A percentile compares a stretch with the other conserved stretches of the same genome.
Evolutionary conservation across 495 filamentous ascomycete species (phyloP).

Genomic region (Bathelium albidoporum): DNA sequence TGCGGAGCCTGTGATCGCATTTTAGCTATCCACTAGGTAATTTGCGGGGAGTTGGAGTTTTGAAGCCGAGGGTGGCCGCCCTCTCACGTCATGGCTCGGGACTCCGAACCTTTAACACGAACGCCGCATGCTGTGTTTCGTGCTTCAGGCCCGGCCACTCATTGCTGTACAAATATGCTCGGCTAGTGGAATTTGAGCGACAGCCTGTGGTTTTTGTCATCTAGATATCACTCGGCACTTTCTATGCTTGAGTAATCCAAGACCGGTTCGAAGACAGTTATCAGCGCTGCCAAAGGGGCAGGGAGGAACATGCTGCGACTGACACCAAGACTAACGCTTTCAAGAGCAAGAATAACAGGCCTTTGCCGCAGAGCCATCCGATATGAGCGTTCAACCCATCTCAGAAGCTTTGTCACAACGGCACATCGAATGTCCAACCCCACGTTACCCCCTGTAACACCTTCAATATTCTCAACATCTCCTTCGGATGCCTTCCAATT

Average conservation of each 20-base stretch:
- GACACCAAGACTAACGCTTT: not conserved
- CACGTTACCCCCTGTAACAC: constrained; percentile 33
- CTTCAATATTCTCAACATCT: constrained; percentile 46
- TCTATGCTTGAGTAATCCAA: too few species aligned
- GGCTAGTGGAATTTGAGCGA: too few species aligned
- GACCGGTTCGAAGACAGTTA: too few species aligned
- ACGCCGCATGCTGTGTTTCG: too few species aligned
- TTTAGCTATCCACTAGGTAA: too few species aligned
- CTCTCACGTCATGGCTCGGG: not conserved
- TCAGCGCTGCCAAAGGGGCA: not conserved
- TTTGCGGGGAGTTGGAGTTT: not conserved
- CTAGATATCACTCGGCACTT: too few species aligned
- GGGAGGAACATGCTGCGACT: constrained; percentile 7
- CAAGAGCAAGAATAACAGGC: not conserved
- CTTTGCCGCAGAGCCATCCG: not conserved
- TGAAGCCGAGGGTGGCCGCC: constrained; percentile 10
- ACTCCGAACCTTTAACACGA: not conserved
- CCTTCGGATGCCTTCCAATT: constrained; percentile 71
- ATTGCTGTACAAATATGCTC: too few species aligned
- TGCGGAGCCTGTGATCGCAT: too few species aligned
- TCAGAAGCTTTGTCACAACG: constrained; percentile 8
- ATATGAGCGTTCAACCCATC: constrained; percentile 1
- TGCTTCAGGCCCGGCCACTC: too few species aligned
- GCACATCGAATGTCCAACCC: constrained; percentile 23
- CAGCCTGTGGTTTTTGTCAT: too few species aligned